Conservation (phyloP, 2,329 filamentous ascomycete species). For the Calonectria crousiana region DNA sequence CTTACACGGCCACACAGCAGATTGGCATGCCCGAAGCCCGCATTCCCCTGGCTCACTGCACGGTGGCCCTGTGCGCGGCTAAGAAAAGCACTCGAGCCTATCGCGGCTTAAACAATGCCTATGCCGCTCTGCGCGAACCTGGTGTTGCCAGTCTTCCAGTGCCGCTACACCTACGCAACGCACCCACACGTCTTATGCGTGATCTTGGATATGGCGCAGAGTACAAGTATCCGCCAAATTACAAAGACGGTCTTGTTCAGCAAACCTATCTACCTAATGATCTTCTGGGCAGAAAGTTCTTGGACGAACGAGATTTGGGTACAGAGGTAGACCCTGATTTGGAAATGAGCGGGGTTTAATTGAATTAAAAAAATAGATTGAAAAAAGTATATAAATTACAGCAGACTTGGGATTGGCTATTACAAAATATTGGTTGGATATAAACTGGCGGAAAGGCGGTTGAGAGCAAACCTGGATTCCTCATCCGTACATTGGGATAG, state of each 20-base stretch:
- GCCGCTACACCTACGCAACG: slow-evolving; percentile 90
- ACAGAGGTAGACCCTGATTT: slow-evolving; percentile 80
- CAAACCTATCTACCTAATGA: slow-evolving; percentile 93
- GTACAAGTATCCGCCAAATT: slow-evolving; percentile 98
- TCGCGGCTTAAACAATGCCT: slow-evolving; percentile 83
- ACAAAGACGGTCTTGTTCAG: slow-evolving; percentile 80
- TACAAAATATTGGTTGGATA: slow-evolving; percentile 23
- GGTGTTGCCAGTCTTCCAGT: slow-evolving; percentile 86
- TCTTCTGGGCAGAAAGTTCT: slow-evolving; percentile 76
- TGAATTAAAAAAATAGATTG: background rate
- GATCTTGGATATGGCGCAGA: slow-evolving; percentile 90
- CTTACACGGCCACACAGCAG: slow-evolving; percentile 90
- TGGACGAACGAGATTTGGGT: slow-evolving; percentile 86
- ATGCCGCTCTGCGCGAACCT: slow-evolving; percentile 82
- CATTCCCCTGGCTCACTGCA: slow-evolving; percentile 90
- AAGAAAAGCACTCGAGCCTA: slow-evolving; percentile 92
- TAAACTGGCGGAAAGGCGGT: slow-evolving; percentile 27
- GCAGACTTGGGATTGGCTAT: background rate
- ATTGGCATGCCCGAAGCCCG: slow-evolving; percentile 95
- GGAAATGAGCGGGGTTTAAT: slow-evolving; percentile 50
- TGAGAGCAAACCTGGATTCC: slow-evolving; percentile 19
- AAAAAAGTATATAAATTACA: background rate
- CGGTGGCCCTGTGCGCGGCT: slow-evolving; percentile 83
- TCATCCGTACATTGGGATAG: background rate
- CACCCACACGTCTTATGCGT: slow-evolving; percentile 92